Evolutionary conservation across 2,329 filamentous ascomycete genomes (phyloP).

Genomic region (Pyrenophora tritici-repentis): DNA sequence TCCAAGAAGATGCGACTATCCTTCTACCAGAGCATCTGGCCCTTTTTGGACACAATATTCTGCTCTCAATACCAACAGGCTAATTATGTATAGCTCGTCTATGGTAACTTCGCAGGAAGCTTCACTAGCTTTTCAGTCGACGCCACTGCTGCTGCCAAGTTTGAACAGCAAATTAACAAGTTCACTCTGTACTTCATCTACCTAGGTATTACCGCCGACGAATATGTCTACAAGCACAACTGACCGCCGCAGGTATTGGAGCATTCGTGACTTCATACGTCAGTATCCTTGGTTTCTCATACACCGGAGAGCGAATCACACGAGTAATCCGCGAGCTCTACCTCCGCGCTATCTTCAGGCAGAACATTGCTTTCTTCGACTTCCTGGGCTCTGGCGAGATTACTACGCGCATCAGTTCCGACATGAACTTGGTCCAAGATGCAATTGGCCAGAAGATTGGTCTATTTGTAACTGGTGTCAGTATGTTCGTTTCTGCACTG

Average conservation of each 20-base stretch:
- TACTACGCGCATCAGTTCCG: slow-evolving; percentile 91
- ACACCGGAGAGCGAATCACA: slow-evolving; percentile 55
- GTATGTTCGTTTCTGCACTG: slow-evolving; percentile 79
- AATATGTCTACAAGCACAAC: too few species aligned
- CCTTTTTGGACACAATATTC: not conserved
- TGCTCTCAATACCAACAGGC: not conserved
- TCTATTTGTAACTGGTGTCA: slow-evolving; percentile 40
- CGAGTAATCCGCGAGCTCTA: slow-evolving; percentile 61
- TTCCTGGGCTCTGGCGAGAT: slow-evolving; percentile 94
- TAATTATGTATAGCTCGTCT: slow-evolving; percentile 37
- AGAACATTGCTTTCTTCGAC: slow-evolving; percentile 61
- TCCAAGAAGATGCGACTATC: not conserved
- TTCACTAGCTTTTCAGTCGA: slow-evolving; percentile 45
- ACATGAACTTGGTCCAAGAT: slow-evolving; percentile 93
- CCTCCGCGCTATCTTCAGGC: slow-evolving; percentile 60
- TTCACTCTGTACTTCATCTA: slow-evolving; percentile 49
- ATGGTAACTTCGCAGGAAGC: slow-evolving; percentile 47
- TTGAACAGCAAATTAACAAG: slow-evolving; percentile 36
- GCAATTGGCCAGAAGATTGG: slow-evolving; percentile 64
- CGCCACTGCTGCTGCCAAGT: slow-evolving; percentile 29
- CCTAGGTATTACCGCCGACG: slow-evolving; percentile 23
- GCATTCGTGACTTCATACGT: slow-evolving; percentile 71
- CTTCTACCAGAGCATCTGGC: too few species aligned
- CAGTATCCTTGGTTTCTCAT: slow-evolving; percentile 87
- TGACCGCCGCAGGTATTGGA: slow-evolving; percentile 22